Evolutionary conservation across 192 early-diverging fungal genomes (phyloP).

Genomic region (Lunasporangiospora selenospora): DNA sequence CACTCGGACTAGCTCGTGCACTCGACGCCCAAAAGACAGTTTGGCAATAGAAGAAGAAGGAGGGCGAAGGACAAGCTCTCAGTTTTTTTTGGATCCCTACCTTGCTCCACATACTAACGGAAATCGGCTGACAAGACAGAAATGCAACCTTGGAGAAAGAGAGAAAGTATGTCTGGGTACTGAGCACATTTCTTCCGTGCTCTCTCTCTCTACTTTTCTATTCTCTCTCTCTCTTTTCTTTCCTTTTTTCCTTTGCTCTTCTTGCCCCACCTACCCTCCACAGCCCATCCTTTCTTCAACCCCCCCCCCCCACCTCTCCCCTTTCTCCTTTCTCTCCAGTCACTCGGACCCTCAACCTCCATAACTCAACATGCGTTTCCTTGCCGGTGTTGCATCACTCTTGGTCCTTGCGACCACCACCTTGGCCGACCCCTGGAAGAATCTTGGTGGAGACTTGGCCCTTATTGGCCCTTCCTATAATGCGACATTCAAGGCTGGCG

Average conservation of each 20-base stretch:
- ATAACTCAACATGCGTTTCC: slow-evolving; percentile 26
- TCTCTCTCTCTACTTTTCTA: not conserved
- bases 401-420: slow-evolving; percentile 21
- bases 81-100: no score
- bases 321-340: not conserved
- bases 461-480: slow-evolving; percentile 26
- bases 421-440: slow-evolving; percentile 26
- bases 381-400: slow-evolving; percentile 11
- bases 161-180: not conserved
- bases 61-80: no score
- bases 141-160: not conserved
- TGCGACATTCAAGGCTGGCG: slow-evolving; percentile 46
- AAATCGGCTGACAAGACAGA: slow-evolving; percentile 2
- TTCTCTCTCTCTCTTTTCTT: slow-evolving; percentile 2
- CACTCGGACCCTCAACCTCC: not conserved
- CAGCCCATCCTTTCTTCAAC: slow-evolving; percentile 2
- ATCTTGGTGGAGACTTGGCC: slow-evolving; percentile 35
- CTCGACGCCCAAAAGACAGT: no score
- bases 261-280: slow-evolving; percentile 22
- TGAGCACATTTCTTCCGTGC: not conserved
- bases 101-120: not conserved
- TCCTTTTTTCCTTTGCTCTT: slow-evolving; percentile 38
- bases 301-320: not conserved
- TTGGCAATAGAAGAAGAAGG: no score
- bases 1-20: no score